Conservation (phyloP, 768 basidiomycete species). For the Kwoniella sp. region DNA sequence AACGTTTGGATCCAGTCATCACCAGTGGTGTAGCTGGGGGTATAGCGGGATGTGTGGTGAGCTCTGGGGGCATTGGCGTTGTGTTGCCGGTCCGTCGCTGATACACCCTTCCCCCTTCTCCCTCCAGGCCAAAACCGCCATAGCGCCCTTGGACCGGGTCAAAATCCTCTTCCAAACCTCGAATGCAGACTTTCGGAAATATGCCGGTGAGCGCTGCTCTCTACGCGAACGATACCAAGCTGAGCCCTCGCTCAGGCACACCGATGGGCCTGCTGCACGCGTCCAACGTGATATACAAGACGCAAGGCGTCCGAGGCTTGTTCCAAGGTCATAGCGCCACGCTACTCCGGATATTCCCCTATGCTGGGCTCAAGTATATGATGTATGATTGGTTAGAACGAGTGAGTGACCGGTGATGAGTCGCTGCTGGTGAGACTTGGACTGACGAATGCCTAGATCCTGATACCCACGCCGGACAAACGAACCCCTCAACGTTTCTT, state of each 20-base stretch:
- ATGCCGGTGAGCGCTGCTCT: conserved; percentile 64
- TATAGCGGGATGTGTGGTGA: conserved; percentile 83
- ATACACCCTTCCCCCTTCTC: background rate
- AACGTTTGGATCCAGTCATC: too few species aligned
- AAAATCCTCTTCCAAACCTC: conserved; percentile 98
- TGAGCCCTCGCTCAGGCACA: conserved; percentile 58
- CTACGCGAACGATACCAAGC: too few species aligned
- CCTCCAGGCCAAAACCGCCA: conserved; percentile 79
- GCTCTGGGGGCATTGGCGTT: conserved; percentile 41
- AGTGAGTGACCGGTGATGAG: conserved; percentile 53
- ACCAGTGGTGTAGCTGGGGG: conserved; percentile 89
- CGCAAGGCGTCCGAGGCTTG: conserved; percentile 67
- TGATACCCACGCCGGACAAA: conserved; percentile 76
- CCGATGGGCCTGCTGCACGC: conserved; percentile 82
- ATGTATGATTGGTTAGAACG: conserved; percentile 82
- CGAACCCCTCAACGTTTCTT: conserved; percentile 80
- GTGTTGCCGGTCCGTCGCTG: conserved; percentile 3
- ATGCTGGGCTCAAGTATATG: conserved; percentile 96
- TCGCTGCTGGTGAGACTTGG: background rate
- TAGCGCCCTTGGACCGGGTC: conserved; percentile 93
- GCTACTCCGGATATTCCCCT: conserved; percentile 87
- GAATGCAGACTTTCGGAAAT: conserved; percentile 89
- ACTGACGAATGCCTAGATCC: conserved; percentile 54
- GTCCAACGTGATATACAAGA: conserved; percentile 60
- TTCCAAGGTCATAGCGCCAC: conserved; percentile 97